A percentile compares a stretch with the other conserved stretches of the same genome.
Conservation (phyloP, 2,329 filamentous ascomycete species). For the Aspergillus sp. region DNA sequence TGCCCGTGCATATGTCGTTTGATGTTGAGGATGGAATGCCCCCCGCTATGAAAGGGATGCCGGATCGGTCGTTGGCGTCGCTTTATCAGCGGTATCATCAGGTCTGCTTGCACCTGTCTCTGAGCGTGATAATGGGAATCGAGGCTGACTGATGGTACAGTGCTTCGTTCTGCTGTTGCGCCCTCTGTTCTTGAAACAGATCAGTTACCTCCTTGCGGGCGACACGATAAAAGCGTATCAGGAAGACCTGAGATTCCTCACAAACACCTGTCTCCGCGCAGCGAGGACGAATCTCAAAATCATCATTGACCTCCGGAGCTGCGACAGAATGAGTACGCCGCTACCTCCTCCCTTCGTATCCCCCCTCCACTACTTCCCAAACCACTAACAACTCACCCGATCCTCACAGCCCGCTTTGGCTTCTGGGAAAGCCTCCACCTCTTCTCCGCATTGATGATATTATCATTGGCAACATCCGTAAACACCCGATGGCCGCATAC, state of each 20-base stretch:
- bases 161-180: slow-evolving; percentile 20
- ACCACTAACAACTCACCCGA: no score
- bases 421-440: slow-evolving; percentile 33
- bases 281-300: slow-evolving; percentile 1
- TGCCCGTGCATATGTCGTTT: slow-evolving; percentile 1
- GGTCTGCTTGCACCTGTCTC: background rate
- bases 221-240: background rate
- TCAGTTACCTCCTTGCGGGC: background rate
- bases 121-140: background rate
- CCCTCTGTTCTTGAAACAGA: slow-evolving; percentile 18
- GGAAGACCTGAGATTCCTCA: background rate
- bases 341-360: no score
- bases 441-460: slow-evolving; percentile 28
- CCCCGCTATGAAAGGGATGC: background rate
- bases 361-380: background rate
- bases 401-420: slow-evolving; percentile 25
- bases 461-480: slow-evolving; percentile 19
- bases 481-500: background rate
- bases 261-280: background rate
- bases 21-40: slow-evolving; percentile 1
- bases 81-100: slow-evolving; percentile 21
- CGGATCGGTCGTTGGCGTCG: slow-evolving; percentile 19
- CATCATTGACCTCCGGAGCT: slow-evolving; percentile 6
- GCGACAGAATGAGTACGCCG: background rate
- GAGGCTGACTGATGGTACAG: background rate